These are phyloP conservation scores for Aspergillus olivimuriae DNA, from an alignment of 495 filamentous ascomycete species.

Conservation along the genomic window DNA sequence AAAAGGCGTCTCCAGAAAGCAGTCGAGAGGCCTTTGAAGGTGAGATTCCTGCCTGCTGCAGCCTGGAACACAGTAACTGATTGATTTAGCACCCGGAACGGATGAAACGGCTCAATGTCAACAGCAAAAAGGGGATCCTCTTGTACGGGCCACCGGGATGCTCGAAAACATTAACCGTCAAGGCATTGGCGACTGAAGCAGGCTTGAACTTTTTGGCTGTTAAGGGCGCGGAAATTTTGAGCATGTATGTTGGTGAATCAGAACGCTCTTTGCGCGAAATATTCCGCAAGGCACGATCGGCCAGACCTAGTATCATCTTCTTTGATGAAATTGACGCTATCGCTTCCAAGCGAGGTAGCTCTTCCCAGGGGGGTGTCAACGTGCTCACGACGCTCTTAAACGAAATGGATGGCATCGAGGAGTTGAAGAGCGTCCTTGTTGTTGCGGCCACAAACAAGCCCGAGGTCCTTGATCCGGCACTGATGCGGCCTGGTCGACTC, in stretches of 20 bases:
- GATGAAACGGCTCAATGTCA: conserved; percentile 52
- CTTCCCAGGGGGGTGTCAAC: conserved; percentile 56
- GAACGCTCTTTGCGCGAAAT: conserved; percentile 84
- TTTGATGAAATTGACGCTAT: conserved; percentile 98
- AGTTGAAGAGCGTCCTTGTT: conserved; percentile 74
- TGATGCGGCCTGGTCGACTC: conserved; percentile 83
- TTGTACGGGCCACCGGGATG: conserved; percentile 94
- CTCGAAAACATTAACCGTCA: conserved; percentile 90
- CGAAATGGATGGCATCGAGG: conserved; percentile 95
- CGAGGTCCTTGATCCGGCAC: conserved; percentile 74
- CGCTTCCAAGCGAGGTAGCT: conserved; percentile 60
- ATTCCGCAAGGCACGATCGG: conserved; percentile 80
- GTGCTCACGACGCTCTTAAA: conserved; percentile 87
- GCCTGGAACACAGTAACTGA: conserved; percentile 2
- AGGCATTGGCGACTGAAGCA: conserved; percentile 86
- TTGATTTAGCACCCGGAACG: conserved; percentile 48
- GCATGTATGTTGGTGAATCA: conserved; percentile 97
- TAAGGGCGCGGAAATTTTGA: conserved; percentile 92
- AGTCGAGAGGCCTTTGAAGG: conserved; percentile 60
- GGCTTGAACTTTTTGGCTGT: conserved; percentile 93
- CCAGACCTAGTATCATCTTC: conserved; percentile 90
- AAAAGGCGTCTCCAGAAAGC: conserved; percentile 62
- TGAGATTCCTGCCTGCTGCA: conserved; percentile 21
- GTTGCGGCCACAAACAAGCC: conserved; percentile 95
- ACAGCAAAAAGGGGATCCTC: conserved; percentile 75